Evolutionary conservation across 257 asterid species (phyloP).

Genomic region (Solanum ossicruentum): DNA sequence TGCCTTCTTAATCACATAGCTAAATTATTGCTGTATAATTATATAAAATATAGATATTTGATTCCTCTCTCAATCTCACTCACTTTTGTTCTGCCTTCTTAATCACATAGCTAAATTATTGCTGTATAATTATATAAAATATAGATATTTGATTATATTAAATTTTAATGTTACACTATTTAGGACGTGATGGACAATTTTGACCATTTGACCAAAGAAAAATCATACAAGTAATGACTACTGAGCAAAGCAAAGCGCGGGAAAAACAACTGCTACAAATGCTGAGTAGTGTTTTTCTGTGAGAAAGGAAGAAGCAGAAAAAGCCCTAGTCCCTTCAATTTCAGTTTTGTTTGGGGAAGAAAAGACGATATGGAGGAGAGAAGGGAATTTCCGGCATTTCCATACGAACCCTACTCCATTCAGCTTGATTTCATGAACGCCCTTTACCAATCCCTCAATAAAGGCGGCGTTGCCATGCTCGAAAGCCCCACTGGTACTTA

Average conservation of each 20-base stretch:
- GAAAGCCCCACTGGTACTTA: slow-evolving; percentile 90
- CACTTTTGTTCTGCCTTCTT: too few species aligned
- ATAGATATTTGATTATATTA: too few species aligned
- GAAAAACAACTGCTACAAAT: not conserved
- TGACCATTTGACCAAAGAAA: too few species aligned
- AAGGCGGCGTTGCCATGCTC: slow-evolving; percentile 92
- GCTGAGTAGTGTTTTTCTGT: not conserved
- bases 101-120: too few species aligned
- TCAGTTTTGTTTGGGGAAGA: not conserved
- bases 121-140: too few species aligned
- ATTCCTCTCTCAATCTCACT: too few species aligned
- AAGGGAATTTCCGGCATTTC: slow-evolving; percentile 54
- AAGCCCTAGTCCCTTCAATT: not conserved
- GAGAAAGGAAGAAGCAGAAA: not conserved
- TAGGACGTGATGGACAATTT: too few species aligned
- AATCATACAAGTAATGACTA: too few species aligned
- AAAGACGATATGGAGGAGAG: slow-evolving; percentile 16
- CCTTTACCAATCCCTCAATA: slow-evolving; percentile 63
- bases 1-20: too few species aligned
- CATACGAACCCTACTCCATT: slow-evolving; percentile 71
- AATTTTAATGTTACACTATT: too few species aligned
- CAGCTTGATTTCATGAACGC: slow-evolving; percentile 92
- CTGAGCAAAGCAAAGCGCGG: not conserved
- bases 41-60: too few species aligned
- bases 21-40: too few species aligned